Evolutionary conservation across 352 stramenopile genomes (phyloP), one percentile per base, ranked within the genome.

Genomic region (Pythium biforme): DNA sequence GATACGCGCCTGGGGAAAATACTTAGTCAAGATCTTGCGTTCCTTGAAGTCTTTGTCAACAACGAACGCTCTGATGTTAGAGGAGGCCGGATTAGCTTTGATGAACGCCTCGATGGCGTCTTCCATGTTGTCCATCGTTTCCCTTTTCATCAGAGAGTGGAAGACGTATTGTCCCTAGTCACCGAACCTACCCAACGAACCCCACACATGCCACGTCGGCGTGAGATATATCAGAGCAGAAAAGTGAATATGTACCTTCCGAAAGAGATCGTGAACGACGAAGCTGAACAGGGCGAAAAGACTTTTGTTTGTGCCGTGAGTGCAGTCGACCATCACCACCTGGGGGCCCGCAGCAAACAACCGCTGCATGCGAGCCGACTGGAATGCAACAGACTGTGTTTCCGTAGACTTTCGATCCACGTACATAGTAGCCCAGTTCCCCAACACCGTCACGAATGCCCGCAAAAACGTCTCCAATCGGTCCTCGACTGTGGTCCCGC

Each of bases 31-130:
- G 1, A 64, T 33, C 75, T 15, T 43, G 6, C 37, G 10, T 11
- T 43, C 37, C 37, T 43, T 43, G 37, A 43, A 47, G 19, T 47
- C 40, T 47, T 47, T 47, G n/a, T 47, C 40, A 10, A 47, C 11
- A 10, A 47, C 11, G 10, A 47, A 47, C 19, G 40, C 40, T 10
- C 40, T 22, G 40, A 47, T 47, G 11, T 47, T 17, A 11, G 40
- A 25, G 11, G 11, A 47, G 11, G 10, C 8, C 4, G 40, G 40
- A 10, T 47, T 47, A 10, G 11, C 5, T 1, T 10, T 65, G 0
- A 52, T 68, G 49, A 79, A 76, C n/a, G 74, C 66, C 4, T 57
- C 41, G 34, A 74, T 61, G 14, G 73, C 66, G 8, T 50, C 63
- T 20, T 61, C 2, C 1, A 75, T 52, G 51, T 57, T 57, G 20